Percentiles rank a stretch among this genome's conserved stretches.
Conservation (phyloP, 129 eudicot genomes). For the Ambrosia artemisiifolia region DNA sequence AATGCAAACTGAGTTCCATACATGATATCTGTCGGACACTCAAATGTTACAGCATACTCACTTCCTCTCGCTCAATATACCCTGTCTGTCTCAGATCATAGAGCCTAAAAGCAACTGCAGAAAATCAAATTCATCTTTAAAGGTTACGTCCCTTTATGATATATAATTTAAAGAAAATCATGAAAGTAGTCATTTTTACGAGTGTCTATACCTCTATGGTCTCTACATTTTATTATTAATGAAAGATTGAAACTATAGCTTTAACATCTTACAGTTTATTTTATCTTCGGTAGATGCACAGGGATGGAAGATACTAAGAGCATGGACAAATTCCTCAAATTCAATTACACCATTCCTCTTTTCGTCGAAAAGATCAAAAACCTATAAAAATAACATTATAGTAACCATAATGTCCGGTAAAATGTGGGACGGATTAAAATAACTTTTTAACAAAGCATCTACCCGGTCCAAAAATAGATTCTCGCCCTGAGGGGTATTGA, state of each 20-base stretch:
- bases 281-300: conserved; percentile 72
- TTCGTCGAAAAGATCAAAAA: conserved; percentile 82
- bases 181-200: not conserved
- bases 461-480: conserved; percentile 92
- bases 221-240: not conserved
- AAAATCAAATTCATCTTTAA: not conserved
- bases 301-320: conserved; percentile 90
- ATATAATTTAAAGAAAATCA: not conserved
- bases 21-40: not conserved
- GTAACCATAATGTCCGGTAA: not conserved
- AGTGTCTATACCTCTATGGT: not conserved
- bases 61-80: conserved; percentile 93
- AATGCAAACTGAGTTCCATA: not conserved
- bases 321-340: conserved; percentile 84
- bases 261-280: conserved; percentile 59
- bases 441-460: conserved; percentile 28
- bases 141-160: not conserved
- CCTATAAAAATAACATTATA: conserved; percentile 38
- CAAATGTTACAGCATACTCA: conserved; percentile 39
- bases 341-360: conserved; percentile 91
- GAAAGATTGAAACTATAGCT: conserved; percentile 1
- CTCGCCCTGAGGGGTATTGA: conserved; percentile 70
- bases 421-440: not conserved
- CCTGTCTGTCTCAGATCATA: conserved; percentile 92
- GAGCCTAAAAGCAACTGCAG: conserved; percentile 90